phyloP scores from a whole-genome alignment of 169 alveolate species.

The Plasmodium inui region DNA sequence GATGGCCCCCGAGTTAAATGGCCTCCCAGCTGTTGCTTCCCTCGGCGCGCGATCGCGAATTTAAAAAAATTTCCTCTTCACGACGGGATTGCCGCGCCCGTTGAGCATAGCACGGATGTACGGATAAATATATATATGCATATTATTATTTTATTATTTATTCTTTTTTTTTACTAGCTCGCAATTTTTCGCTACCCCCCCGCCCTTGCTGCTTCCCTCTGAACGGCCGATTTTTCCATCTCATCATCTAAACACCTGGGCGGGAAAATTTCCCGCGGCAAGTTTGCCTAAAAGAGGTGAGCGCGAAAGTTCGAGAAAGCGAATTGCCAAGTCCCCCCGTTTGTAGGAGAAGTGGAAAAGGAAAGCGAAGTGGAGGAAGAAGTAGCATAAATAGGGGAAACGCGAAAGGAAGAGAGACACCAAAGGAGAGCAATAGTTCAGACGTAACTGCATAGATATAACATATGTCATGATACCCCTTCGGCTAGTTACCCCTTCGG shows the following conservation, averaged over 20 bases:
- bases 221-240: neutral
- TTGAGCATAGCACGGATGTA: neutral
- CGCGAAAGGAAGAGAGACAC: neutral
- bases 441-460: neutral
- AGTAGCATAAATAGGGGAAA: neutral
- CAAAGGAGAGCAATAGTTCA: neutral
- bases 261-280: neutral
- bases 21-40: neutral
- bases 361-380: neutral
- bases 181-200: neutral
- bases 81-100: neutral
- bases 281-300: neutral
- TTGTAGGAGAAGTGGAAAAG: neutral
- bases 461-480: neutral
- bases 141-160: too few species aligned
- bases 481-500: neutral
- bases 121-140: neutral
- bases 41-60: neutral
- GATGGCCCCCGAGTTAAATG: neutral
- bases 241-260: neutral
- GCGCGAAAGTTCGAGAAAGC: neutral
- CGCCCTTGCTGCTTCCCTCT: neutral
- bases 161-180: neutral
- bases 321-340: neutral
- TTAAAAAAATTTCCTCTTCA: neutral